These are phyloP conservation scores for Xylaria sp. DNA, from an alignment of 2,329 filamentous ascomycete species.

Conservation along the genomic window DNA sequence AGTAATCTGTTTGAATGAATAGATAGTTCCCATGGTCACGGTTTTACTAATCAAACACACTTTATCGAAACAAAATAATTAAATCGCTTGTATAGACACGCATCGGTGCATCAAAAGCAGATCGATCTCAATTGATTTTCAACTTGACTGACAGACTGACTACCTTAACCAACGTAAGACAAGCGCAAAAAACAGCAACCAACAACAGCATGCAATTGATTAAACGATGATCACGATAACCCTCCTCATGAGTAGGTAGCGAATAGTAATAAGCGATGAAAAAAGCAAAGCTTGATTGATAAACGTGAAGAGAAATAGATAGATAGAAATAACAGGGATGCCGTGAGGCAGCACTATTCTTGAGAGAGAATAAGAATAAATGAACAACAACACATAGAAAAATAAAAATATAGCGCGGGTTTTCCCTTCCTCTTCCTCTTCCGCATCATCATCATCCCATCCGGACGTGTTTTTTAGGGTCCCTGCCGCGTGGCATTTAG, in stretches of 20 bases:
- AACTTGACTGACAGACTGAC: not conserved
- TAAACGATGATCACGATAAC: constrained; percentile 29
- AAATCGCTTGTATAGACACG: constrained; percentile 4
- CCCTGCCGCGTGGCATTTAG: constrained; percentile 38
- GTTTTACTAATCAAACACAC: too few species aligned
- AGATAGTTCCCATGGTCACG: too few species aligned
- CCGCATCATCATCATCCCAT: not conserved
- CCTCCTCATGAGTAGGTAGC: constrained; percentile 25
- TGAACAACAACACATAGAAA: not conserved
- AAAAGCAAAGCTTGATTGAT: constrained; percentile 5
- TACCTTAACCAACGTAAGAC: constrained; percentile 12
- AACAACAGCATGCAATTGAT: constrained; percentile 37
- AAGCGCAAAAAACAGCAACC: constrained; percentile 29
- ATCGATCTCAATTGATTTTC: constrained; percentile 7
- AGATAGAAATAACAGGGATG: constrained; percentile 46
- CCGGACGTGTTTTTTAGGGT: not conserved
- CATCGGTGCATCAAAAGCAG: constrained; percentile 14
- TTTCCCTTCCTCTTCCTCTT: constrained; percentile 22
- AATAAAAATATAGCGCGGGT: constrained; percentile 23
- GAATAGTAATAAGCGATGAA: constrained; percentile 11
- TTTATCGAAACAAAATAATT: not conserved
- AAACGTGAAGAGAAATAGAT: constrained; percentile 29
- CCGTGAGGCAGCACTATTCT: constrained; percentile 52
- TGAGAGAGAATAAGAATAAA: constrained; percentile 16
- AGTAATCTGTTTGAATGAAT: too few species aligned